A percentile compares a stretch with the other conserved stretches of the same genome.
Evolutionary conservation across 352 stramenopile genomes (phyloP).

Genomic region (Phytophthora tentaculata): DNA sequence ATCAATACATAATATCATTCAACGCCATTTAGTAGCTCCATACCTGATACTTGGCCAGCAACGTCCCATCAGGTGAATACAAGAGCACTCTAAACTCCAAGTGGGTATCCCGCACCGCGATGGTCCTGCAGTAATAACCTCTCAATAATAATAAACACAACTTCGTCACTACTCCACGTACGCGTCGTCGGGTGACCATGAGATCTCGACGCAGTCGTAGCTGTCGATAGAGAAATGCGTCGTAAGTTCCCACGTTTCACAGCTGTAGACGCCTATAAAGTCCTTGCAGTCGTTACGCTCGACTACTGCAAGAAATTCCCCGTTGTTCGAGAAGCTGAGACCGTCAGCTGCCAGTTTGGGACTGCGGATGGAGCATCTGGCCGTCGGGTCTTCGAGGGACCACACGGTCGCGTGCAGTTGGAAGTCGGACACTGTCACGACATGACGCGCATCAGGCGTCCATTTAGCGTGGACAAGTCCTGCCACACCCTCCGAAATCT

Average conservation of each 20-base stretch:
- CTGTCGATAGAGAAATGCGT: slow-evolving; percentile 76
- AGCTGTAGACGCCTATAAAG: slow-evolving; percentile 80
- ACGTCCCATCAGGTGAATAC: slow-evolving; percentile 66
- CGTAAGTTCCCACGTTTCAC: slow-evolving; percentile 74
- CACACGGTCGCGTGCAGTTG: slow-evolving; percentile 84
- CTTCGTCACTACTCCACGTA: slow-evolving; percentile 31
- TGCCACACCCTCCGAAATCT: slow-evolving; percentile 78
- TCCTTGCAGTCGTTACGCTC: slow-evolving; percentile 87
- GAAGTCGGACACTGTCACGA: slow-evolving; percentile 87
- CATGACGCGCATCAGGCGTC: slow-evolving; percentile 66
- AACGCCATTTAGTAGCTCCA: neutral
- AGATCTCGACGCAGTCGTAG: slow-evolving; percentile 82
- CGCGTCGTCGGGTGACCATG: slow-evolving; percentile 74
- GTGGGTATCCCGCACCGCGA: slow-evolving; percentile 74
- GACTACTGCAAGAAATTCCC: slow-evolving; percentile 62
- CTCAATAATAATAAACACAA: neutral
- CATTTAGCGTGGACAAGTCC: slow-evolving; percentile 63
- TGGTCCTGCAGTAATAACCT: slow-evolving; percentile 36
- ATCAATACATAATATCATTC: neutral
- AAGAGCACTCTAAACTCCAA: slow-evolving; percentile 79
- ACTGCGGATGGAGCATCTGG: slow-evolving; percentile 64
- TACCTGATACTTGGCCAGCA: slow-evolving; percentile 80
- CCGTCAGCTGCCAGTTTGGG: slow-evolving; percentile 76
- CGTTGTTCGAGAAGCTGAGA: slow-evolving; percentile 68
- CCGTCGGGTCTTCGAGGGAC: slow-evolving; percentile 65